Evolutionary conservation across 176 grass and related monocot genomes (phyloP).

Genomic region (Carex littledalei): DNA sequence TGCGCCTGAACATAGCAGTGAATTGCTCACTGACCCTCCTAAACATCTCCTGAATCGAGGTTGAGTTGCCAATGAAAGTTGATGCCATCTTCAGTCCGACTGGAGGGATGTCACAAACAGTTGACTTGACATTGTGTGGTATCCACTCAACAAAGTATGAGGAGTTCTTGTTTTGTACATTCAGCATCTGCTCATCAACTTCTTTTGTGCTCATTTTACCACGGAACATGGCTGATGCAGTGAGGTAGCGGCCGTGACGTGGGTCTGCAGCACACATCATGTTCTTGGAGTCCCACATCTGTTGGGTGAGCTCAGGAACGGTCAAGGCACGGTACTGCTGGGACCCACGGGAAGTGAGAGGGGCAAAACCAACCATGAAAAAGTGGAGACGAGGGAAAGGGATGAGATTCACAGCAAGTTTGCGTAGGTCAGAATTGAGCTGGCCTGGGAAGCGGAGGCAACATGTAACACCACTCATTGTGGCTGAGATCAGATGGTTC

Average conservation of each 20-base stretch:
- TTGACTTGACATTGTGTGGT: slow-evolving; percentile 71
- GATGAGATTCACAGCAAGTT: slow-evolving; percentile 79
- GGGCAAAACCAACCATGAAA: slow-evolving; percentile 86
- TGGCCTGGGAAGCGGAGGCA: slow-evolving; percentile 84
- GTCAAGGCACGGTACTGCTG: slow-evolving; percentile 85
- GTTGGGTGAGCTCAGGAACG: slow-evolving; percentile 72
- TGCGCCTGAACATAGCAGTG: slow-evolving; percentile 59
- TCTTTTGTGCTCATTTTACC: slow-evolving; percentile 93
- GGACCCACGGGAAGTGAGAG: slow-evolving; percentile 66
- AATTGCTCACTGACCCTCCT: slow-evolving; percentile 58
- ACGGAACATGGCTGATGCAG: slow-evolving; percentile 73
- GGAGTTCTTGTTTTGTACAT: slow-evolving; percentile 74
- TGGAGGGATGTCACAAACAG: slow-evolving; percentile 65
- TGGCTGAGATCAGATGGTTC: slow-evolving; percentile 76
- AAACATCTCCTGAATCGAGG: slow-evolving; percentile 81
- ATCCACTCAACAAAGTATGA: slow-evolving; percentile 85
- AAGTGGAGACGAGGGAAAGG: slow-evolving; percentile 87
- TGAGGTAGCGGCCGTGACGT: slow-evolving; percentile 75
- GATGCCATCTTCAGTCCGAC: slow-evolving; percentile 60
- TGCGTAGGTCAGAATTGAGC: slow-evolving; percentile 78
- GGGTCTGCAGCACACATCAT: slow-evolving; percentile 91
- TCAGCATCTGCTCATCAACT: slow-evolving; percentile 84
- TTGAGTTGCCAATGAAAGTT: slow-evolving; percentile 74
- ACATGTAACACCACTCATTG: slow-evolving; percentile 84
- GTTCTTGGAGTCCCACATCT: slow-evolving; percentile 96